A percentile compares a stretch with the other conserved stretches of the same genome.
Evolutionary conservation across 2,329 filamentous ascomycete genomes (phyloP).

Genomic region (Fusarium foetens): DNA sequence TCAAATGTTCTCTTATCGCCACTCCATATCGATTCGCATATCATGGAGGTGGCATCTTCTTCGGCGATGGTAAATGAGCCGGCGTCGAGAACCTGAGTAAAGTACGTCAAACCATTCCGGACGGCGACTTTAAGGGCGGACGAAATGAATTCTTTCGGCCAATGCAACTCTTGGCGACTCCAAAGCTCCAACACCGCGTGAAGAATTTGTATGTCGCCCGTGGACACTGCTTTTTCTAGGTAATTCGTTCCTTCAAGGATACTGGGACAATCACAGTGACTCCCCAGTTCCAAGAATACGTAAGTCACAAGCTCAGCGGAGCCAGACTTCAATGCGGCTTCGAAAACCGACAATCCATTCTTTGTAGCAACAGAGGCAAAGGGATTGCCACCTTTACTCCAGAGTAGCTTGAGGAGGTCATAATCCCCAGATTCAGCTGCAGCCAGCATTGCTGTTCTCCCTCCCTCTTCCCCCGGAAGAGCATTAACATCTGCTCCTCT

Average conservation of each 20-base stretch:
- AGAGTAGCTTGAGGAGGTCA: rapidly evolving
- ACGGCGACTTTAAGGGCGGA: neutral
- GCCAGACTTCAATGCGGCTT: neutral
- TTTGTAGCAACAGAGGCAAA: rapidly evolving
- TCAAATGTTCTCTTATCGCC: neutral
- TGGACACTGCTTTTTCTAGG: neutral
- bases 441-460: conserved; percentile 5
- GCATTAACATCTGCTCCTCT: neutral
- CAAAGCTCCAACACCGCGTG: rapidly evolving
- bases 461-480: rapidly evolving
- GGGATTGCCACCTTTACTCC: rapidly evolving
- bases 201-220: rapidly evolving
- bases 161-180: rapidly evolving
- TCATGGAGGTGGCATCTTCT: rapidly evolving
- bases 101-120: rapidly evolving
- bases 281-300: neutral
- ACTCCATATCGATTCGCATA: neutral
- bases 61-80: rapidly evolving
- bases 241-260: neutral
- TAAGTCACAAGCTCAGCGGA: neutral
- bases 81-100: neutral
- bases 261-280: rapidly evolving
- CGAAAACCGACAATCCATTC: neutral
- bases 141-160: rapidly evolving
- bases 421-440: neutral